Base-by-base conservation (phyloP, 805 yeast genomes). In the Jamesozyma jinghongensis region DNA sequence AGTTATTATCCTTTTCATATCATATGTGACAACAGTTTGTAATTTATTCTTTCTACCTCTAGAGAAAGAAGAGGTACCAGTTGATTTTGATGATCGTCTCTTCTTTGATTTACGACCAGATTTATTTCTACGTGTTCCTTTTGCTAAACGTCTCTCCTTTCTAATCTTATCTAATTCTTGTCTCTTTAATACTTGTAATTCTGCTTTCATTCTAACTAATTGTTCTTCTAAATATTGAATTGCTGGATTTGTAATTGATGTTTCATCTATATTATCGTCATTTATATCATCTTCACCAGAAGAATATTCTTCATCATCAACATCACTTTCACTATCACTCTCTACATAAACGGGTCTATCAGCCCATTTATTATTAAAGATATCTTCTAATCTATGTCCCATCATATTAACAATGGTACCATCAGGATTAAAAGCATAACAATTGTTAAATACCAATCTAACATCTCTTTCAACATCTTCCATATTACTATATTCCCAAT, bases 361-460 rank as follows among this genome's bases (percentile, higher is more conserved):
- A 19, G 77, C 73, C 97, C 97, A 90, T 61, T 79, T 81, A 54
- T 83, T 79, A 53, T 86, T 83, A 57, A 90, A 92, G 3, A 84
- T 74, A 20, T 79, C 80, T 63, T 92, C 97, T 41, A 92, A 68
- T 52, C 87, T 74, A 60, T 85, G 95, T 16, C 97, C 98, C 94
- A 92, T 83, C 73, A 77, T 74, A 61, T 88, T 86, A 29, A 92
- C 98, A 37, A 94, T 94, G 4, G 95, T 80, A n/a, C 96, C 95
- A 53, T 84, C 95, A 2, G 98, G 97, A 63, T 92, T 92, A 68
- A 90, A 92, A 13, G 73, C 70, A 61, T 85, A 92, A 66, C 97
- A 90, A 65, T 92, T 90, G 47, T 74, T 69, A 67, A 92, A 88
- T 43, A 92, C 84, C 45, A 87, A 71, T 42, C 85, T 72, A 29